Percentiles rank a stretch among this genome's conserved stretches.
These are phyloP conservation scores for Sarcodon aspratus DNA, from an alignment of 768 basidiomycete species.

Conservation along the genomic window DNA sequence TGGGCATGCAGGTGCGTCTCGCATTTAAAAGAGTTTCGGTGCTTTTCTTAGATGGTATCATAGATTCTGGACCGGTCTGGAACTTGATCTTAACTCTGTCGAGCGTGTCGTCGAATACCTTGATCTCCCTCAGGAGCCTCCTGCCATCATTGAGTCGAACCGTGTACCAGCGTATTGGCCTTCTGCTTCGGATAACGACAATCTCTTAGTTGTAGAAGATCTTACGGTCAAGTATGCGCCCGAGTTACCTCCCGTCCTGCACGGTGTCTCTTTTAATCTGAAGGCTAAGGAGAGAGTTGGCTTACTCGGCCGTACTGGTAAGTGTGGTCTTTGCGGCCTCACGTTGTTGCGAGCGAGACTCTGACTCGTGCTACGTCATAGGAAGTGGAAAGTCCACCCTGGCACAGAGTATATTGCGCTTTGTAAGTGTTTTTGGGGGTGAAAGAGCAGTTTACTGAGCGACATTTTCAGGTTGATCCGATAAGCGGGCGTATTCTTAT, in stretches of 20 bases:
- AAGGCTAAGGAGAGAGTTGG: constrained; percentile 67
- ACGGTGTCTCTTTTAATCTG: constrained; percentile 62
- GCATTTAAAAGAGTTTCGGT: not conserved
- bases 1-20: too few relatives aligned
- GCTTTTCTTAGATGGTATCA: constrained; percentile 34
- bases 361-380: constrained; percentile 9
- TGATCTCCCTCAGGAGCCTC: constrained; percentile 79
- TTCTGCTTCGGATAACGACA: constrained; percentile 38
- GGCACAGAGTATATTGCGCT: constrained; percentile 78
- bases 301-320: constrained; percentile 66
- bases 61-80: constrained; percentile 42
- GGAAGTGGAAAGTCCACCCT: constrained; percentile 78
- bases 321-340: constrained; percentile 7
- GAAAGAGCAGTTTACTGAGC: not conserved
- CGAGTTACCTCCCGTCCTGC: constrained; percentile 73
- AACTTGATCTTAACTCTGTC: constrained; percentile 74
- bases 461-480: constrained; percentile 50
- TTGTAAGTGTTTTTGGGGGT: constrained; percentile 31
- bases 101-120: constrained; percentile 91
- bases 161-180: constrained; percentile 93
- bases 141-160: constrained; percentile 57
- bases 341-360: not conserved
- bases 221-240: constrained; percentile 76
- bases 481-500: constrained; percentile 63
- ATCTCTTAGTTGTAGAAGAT: constrained; percentile 60